Conservation (phyloP, 495 filamentous ascomycete genomes). For the Xylaria cubensis region DNA sequence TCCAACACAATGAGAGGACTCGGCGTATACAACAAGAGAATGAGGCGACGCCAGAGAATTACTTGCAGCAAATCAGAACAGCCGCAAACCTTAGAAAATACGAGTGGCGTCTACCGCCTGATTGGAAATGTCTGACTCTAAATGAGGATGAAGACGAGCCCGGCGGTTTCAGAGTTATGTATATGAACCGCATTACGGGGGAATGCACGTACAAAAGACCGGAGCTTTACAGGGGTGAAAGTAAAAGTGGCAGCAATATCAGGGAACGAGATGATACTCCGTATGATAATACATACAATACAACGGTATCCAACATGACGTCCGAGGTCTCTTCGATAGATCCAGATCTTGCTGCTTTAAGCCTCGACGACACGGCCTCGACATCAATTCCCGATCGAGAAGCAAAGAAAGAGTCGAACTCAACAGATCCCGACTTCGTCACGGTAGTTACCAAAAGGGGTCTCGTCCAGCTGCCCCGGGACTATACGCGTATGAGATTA, state of each 20-base stretch:
- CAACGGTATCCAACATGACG: neutral
- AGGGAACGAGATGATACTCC: neutral
- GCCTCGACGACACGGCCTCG: neutral
- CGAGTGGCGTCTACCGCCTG: constrained; percentile 1
- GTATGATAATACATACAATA: neutral
- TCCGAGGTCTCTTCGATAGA: neutral
- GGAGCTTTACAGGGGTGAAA: neutral
- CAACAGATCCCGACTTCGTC: neutral
- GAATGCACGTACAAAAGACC: neutral
- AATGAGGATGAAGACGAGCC: neutral
- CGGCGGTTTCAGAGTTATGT: neutral
- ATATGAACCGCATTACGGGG: neutral
- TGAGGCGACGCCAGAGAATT: neutral
- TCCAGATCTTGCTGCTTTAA: neutral
- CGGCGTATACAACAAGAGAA: neutral
- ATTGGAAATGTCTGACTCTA: neutral
- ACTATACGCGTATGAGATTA: neutral
- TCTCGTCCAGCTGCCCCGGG: neutral
- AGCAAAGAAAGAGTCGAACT: neutral
- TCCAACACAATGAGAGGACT: neutral
- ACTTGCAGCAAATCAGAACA: neutral
- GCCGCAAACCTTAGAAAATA: neutral
- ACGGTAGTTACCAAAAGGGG: neutral
- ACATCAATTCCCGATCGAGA: neutral
- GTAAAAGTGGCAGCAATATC: neutral